phyloP scores from a whole-genome alignment of 108 stramenopile species.

The Phaeodactylum tricornutum region DNA sequence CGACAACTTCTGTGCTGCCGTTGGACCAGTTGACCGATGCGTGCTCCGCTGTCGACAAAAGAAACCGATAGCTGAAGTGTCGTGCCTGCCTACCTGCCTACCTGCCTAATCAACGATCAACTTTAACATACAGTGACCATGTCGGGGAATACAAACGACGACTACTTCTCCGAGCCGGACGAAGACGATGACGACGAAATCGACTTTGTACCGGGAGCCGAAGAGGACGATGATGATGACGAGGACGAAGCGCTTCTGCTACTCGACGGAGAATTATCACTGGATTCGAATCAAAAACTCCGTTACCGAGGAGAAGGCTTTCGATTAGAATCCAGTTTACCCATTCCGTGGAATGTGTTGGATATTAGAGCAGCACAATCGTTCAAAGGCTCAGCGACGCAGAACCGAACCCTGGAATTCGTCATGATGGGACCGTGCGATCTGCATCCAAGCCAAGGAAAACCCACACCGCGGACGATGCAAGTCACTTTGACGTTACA shows the following conservation, averaged over 20 bases:
- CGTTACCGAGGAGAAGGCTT: conserved; percentile 8
- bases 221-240: conserved; percentile 6
- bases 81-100: too few species aligned
- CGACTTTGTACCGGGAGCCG: conserved; percentile 7
- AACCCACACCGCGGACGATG: not conserved
- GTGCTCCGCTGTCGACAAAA: too few species aligned
- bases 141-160: too few species aligned
- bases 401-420: not conserved
- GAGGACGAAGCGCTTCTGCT: conserved; percentile 5
- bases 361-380: not conserved
- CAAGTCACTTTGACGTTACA: conserved; percentile 2
- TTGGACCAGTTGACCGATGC: too few species aligned
- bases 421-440: conserved; percentile 8
- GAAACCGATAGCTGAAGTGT: too few species aligned
- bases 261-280: conserved; percentile 4
- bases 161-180: conserved; percentile 2
- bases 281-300: not conserved
- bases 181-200: conserved; percentile 8
- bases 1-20: too few species aligned
- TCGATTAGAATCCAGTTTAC: not conserved
- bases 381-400: not conserved
- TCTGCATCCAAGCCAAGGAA: conserved; percentile 1
- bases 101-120: too few species aligned
- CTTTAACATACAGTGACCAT: too few species aligned
- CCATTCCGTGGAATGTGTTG: conserved; percentile 2